phyloP scores from a whole-genome alignment of 768 basidiomycete genomes.

The Sporobolomyces roseus region DNA sequence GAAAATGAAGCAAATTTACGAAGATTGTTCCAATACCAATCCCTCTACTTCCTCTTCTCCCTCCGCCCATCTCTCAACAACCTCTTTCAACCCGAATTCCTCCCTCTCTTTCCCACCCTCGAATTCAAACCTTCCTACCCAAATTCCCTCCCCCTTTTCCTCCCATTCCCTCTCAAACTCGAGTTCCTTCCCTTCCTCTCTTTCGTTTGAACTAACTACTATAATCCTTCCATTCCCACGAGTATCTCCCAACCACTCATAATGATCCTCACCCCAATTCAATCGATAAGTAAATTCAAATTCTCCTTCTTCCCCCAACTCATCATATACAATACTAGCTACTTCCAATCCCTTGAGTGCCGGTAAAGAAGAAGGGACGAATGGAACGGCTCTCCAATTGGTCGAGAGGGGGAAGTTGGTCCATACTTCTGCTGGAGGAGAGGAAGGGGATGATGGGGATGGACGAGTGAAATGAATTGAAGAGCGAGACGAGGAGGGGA shows the following conservation, averaged over 20 bases:
- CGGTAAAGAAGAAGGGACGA: background rate
- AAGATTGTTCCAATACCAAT: constrained; percentile 25
- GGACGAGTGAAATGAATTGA: too few relatives aligned
- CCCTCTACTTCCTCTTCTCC: background rate
- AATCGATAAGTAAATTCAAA: constrained; percentile 6
- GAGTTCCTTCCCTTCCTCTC: background rate
- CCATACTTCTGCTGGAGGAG: constrained; percentile 8
- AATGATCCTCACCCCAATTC: background rate
- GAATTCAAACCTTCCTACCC: background rate
- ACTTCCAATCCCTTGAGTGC: background rate
- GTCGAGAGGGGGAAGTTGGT: background rate
- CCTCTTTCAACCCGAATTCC: background rate
- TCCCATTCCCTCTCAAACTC: background rate
- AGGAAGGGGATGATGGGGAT: background rate
- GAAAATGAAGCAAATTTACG: constrained; percentile 10
- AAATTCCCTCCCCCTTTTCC: background rate
- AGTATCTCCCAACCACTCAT: constrained; percentile 17
- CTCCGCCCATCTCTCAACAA: background rate
- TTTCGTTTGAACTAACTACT: too few relatives aligned
- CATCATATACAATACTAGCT: background rate
- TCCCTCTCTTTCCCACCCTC: background rate
- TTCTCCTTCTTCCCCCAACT: background rate
- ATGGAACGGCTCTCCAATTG: constrained; percentile 5
- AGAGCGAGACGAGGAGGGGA: background rate
- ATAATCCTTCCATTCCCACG: background rate